Evolutionary conservation across 176 grass and related monocot species (phyloP).

Genomic region (Carex pumila): DNA sequence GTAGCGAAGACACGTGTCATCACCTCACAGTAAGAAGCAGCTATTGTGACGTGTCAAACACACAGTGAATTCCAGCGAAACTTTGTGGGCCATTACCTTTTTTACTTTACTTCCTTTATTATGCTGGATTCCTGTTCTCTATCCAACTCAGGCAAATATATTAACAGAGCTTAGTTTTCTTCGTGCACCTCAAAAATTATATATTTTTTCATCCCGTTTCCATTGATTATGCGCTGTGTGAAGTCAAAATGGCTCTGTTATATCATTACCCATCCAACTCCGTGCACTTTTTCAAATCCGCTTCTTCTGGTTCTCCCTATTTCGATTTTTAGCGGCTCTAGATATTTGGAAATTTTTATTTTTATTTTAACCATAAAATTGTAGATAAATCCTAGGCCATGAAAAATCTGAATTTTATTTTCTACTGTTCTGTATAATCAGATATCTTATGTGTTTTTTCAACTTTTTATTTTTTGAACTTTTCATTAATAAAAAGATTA

Average conservation of each 20-base stretch:
- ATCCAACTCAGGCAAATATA: neutral
- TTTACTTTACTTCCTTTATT: too few species aligned
- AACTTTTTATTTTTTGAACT: too few species aligned
- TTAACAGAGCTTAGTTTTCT: too few species aligned
- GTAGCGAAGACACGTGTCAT: neutral
- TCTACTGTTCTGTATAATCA: too few species aligned
- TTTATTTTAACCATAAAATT: neutral
- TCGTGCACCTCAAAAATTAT: too few species aligned
- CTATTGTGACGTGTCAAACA: neutral
- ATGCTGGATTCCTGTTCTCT: neutral
- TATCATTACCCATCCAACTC: neutral
- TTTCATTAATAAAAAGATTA: too few species aligned
- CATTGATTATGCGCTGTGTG: too few species aligned
- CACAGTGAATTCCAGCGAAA: neutral
- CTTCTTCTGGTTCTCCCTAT: neutral
- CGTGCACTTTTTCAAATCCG: slow-evolving; percentile 23
- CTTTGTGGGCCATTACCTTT: neutral
- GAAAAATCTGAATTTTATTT: neutral
- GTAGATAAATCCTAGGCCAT: neutral
- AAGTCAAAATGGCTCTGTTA: too few species aligned
- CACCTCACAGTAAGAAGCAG: neutral
- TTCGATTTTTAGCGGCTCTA: neutral
- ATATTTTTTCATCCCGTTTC: too few species aligned
- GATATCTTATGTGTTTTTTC: too few species aligned
- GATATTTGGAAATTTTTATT: neutral